A percentile compares a stretch with the other conserved stretches of the same genome.
Conservation (phyloP, 208 protist genomes). For the Leishmania gerbilli region DNA sequence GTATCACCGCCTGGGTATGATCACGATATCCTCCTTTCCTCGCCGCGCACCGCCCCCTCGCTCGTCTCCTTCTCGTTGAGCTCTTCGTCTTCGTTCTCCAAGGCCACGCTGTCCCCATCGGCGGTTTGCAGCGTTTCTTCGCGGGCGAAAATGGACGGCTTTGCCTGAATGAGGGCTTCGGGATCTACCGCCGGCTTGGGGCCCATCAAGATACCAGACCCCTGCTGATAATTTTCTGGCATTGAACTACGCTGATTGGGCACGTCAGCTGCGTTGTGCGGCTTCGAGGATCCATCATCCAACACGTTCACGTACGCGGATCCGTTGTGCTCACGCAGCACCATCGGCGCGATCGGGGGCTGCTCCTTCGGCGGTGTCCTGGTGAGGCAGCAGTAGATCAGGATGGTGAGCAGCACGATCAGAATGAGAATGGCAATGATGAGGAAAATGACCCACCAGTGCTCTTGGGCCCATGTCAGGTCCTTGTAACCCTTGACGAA, state of each 20-base stretch:
- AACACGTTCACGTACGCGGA: constrained; percentile 22
- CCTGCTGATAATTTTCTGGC: neutral
- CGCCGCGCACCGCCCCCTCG: neutral
- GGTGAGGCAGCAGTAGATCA: constrained; percentile 53
- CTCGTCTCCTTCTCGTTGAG: neutral
- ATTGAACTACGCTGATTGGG: neutral
- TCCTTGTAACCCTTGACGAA: constrained; percentile 58
- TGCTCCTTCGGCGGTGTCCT: constrained; percentile 22
- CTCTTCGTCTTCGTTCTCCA: neutral
- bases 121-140: constrained; percentile 22
- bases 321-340: constrained; percentile 53
- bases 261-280: neutral
- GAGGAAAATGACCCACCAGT: constrained; percentile 61
- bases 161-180: constrained; percentile 25
- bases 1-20: neutral
- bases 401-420: constrained; percentile 30
- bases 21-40: neutral
- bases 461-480: constrained; percentile 49
- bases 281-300: constrained; percentile 17
- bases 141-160: constrained; percentile 16
- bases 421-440: constrained; percentile 37
- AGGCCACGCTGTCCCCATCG: constrained; percentile 18
- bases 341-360: constrained; percentile 43
- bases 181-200: constrained; percentile 18
- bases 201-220: constrained; percentile 8